These are phyloP conservation scores for Lentinula boryana DNA, from an alignment of 768 basidiomycete genomes.

Conservation along the genomic window DNA sequence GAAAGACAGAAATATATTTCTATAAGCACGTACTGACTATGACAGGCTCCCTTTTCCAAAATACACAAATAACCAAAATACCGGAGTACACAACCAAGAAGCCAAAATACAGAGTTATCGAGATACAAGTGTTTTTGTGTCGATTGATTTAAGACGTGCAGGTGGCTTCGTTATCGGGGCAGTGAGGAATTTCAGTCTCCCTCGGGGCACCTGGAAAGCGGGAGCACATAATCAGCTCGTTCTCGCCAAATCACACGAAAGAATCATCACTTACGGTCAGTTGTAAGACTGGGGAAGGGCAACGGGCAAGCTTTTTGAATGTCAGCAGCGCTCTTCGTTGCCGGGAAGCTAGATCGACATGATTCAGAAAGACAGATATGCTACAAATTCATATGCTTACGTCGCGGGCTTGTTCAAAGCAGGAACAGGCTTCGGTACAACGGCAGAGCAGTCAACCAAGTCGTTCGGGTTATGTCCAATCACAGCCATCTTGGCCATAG, in stretches of 20 bases:
- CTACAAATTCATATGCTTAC: background rate
- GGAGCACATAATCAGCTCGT: background rate
- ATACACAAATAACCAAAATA: background rate
- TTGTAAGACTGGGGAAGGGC: constrained; percentile 20
- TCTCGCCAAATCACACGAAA: background rate
- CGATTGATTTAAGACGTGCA: background rate
- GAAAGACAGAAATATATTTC: background rate
- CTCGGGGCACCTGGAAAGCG: background rate
- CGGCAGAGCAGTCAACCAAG: constrained; percentile 22
- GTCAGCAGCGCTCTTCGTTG: constrained; percentile 21
- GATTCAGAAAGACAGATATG: background rate
- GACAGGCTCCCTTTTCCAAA: background rate
- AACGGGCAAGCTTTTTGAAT: constrained; percentile 20
- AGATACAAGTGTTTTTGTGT: too few species aligned
- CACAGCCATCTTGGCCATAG: constrained; percentile 26
- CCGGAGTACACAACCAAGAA: too few species aligned
- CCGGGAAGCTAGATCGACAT: constrained; percentile 18
- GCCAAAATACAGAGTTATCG: too few species aligned
- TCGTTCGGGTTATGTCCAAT: constrained; percentile 18
- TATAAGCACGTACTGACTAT: background rate
- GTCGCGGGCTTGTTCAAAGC: background rate
- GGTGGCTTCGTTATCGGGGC: background rate
- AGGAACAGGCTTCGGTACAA: constrained; percentile 6
- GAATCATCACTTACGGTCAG: constrained; percentile 7
- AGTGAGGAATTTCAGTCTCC: constrained; percentile 1